These are phyloP conservation scores for Hypoxylon subgilvum DNA, from an alignment of 495 filamentous ascomycete species.

Conservation along the genomic window DNA sequence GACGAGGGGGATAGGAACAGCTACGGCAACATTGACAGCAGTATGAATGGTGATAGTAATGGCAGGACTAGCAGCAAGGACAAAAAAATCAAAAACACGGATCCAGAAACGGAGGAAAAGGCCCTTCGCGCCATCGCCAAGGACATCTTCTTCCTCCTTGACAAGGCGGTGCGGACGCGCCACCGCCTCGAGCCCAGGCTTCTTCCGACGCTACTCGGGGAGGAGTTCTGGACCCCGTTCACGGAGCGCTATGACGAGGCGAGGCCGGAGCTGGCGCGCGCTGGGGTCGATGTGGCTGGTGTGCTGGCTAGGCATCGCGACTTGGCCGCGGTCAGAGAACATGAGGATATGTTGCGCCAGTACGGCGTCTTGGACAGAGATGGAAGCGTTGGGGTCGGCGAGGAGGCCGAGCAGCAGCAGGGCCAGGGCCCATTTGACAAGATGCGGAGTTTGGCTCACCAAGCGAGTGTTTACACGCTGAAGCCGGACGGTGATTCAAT, in stretches of 20 bases:
- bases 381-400: neutral
- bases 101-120: neutral
- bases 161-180: constrained; percentile 7
- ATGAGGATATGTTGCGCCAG: constrained; percentile 28
- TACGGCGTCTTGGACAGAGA: constrained; percentile 10
- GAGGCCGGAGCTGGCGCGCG: constrained; percentile 25
- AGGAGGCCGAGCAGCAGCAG: too few relatives aligned
- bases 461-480: too few relatives aligned
- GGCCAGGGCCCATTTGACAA: too few relatives aligned
- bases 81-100: neutral
- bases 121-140: constrained; percentile 17
- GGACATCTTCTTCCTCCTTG: constrained; percentile 37
- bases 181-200: neutral
- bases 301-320: constrained; percentile 23
- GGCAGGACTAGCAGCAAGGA: too few relatives aligned
- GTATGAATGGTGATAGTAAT: neutral
- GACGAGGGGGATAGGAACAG: neutral
- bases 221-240: constrained; percentile 39
- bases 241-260: constrained; percentile 10
- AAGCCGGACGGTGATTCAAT: too few relatives aligned
- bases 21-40: too few relatives aligned
- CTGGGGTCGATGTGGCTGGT: constrained; percentile 35
- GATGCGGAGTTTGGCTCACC: too few relatives aligned
- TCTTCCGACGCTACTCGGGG: constrained; percentile 32
- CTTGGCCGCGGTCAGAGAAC: constrained; percentile 10